Evolutionary conservation across 2,329 filamentous ascomycete genomes (phyloP), one percentile per base, ranked within the genome.

Genomic region (Pseudohalonectria lignicola): DNA sequence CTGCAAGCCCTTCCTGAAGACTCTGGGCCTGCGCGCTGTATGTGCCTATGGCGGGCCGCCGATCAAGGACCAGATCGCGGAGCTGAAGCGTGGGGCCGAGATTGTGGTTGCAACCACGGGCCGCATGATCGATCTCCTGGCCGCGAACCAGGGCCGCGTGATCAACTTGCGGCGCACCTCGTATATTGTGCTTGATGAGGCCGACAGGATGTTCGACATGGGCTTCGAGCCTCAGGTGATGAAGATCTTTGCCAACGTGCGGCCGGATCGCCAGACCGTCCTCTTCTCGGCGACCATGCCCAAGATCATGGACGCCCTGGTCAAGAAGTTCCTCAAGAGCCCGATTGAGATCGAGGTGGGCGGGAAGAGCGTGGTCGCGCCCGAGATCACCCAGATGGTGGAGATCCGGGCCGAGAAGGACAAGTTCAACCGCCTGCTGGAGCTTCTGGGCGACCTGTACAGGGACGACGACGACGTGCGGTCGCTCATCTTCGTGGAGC

Each of bases 141-240:
- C 87, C 30, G 87, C 88, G 37, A 98, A 96, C 54, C 82, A 85
- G 47, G 90, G 90, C n/a, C 78, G 88, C 45, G 88, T 96, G 9
- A 94, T 90, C 11, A 96, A 93, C 52, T 69, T 98, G 40, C 79
- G 75, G 48, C 76, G 92, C 45, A 86, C 94, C 11, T 92, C 86
- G 0, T 98, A 96, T 56, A 79, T 95, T 18, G 92, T 98, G 10
- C 74, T 98, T 29, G 92, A 98, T 55, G 92, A 98, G 62, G 92
- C 92, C 34, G 92, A 98, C 60, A 82, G 92, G 44, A 96, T 98
- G 92, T 95, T 96, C 55, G 92, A 98, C 57, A 96, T 98, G 92
- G 92, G 92, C 12, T 98, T 98, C 53, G 90, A 94, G 61, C 90
- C 92, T 2, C 92, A 98, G 58, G 88, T 98, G 39, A 92, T 92